A percentile compares a stretch with the other conserved stretches of the same genome.
phyloP scores from a whole-genome alignment of 805 yeast genomes.

The Blastobotrys chiropterorum region DNA sequence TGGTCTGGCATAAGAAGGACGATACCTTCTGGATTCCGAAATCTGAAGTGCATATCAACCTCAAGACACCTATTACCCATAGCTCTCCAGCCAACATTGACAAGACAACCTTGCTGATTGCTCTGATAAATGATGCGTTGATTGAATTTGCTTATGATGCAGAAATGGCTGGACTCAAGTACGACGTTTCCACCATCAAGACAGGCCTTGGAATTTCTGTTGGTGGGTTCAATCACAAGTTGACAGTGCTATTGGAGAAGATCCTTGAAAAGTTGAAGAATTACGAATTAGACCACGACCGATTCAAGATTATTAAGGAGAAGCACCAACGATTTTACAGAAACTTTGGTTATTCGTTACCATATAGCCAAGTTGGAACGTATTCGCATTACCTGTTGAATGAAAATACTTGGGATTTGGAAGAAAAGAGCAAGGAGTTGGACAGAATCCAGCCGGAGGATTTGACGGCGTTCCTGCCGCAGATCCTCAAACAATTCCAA shows the following conservation, averaged over 20 bases:
- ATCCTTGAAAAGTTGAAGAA: slow-evolving; percentile 48
- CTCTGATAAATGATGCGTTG: slow-evolving; percentile 67
- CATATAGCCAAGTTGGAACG: slow-evolving; percentile 70
- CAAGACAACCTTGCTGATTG: slow-evolving; percentile 56
- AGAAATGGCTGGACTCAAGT: slow-evolving; percentile 66
- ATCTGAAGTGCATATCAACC: slow-evolving; percentile 58
- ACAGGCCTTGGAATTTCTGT: slow-evolving; percentile 67
- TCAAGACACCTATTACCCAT: slow-evolving; percentile 57
- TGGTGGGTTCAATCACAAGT: slow-evolving; percentile 79
- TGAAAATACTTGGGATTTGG: slow-evolving; percentile 61
- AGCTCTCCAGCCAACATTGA: slow-evolving; percentile 54
- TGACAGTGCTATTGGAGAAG: slow-evolving; percentile 53
- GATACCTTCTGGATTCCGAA: slow-evolving; percentile 87
- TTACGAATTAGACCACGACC: slow-evolving; percentile 45
- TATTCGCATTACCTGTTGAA: slow-evolving; percentile 59
- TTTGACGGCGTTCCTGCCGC: slow-evolving; percentile 44
- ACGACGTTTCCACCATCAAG: slow-evolving; percentile 50
- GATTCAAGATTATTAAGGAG: slow-evolving; percentile 65
- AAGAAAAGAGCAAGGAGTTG: slow-evolving; percentile 51
- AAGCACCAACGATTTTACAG: slow-evolving; percentile 54
- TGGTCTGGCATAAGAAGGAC: slow-evolving; percentile 85
- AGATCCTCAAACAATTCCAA: slow-evolving; percentile 53
- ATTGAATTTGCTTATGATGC: slow-evolving; percentile 80
- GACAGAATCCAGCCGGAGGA: slow-evolving; percentile 43
- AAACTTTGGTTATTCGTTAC: slow-evolving; percentile 67